Percentiles rank a stretch among this genome's conserved stretches.
These are phyloP conservation scores for Agaricus bisporus DNA, from an alignment of 768 basidiomycete species.

Conservation along the genomic window DNA sequence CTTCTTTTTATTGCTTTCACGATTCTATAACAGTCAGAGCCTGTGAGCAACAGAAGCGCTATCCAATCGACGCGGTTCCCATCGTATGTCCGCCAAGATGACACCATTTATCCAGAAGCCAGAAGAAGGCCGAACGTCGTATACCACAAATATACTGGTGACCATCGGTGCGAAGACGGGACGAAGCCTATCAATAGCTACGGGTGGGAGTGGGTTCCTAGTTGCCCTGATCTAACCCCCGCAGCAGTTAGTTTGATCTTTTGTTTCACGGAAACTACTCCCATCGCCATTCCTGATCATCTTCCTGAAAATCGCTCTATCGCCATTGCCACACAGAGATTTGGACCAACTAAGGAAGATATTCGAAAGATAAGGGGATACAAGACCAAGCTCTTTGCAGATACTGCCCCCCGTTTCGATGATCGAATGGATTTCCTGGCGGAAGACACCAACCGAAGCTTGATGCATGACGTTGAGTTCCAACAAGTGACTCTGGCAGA, in stretches of 20 bases:
- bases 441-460: slow-evolving; percentile 10
- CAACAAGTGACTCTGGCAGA: slow-evolving; percentile 11
- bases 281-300: slow-evolving; percentile 41
- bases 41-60: background rate
- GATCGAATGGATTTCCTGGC: slow-evolving; percentile 19
- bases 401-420: slow-evolving; percentile 22
- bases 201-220: slow-evolving; percentile 8
- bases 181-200: slow-evolving; percentile 4
- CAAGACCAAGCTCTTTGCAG: slow-evolving; percentile 46
- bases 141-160: background rate
- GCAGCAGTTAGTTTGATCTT: slow-evolving; percentile 49
- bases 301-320: slow-evolving; percentile 42
- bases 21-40: background rate
- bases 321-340: slow-evolving; percentile 35
- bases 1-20: background rate
- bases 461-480: slow-evolving; percentile 16
- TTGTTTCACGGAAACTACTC: slow-evolving; percentile 40
- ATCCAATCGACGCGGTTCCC: background rate
- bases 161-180: background rate
- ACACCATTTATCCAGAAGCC: background rate
- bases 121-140: background rate
- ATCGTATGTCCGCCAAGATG: background rate
- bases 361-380: slow-evolving; percentile 34
- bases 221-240: slow-evolving; percentile 31
- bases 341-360: slow-evolving; percentile 52